These are phyloP conservation scores for Xylariaceae sp. DNA, from an alignment of 2,329 filamentous ascomycete genomes.

Conservation along the genomic window DNA sequence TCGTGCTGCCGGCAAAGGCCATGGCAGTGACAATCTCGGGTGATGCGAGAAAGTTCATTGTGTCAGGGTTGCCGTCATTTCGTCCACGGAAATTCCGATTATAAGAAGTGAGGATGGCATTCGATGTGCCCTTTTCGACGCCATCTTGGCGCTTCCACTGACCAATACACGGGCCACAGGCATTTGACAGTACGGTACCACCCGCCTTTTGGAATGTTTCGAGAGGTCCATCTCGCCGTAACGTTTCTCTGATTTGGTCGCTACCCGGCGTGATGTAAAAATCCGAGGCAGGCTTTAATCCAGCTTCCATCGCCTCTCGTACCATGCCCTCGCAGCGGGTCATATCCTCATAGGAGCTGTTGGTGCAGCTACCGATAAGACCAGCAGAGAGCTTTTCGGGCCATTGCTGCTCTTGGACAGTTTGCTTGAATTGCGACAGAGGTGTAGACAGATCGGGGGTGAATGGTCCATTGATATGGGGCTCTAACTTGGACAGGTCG, in stretches of 20 bases:
- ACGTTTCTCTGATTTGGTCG: constrained; percentile 92
- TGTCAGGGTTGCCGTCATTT: constrained; percentile 93
- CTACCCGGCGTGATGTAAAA: constrained; percentile 97
- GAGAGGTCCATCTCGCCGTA: constrained; percentile 84
- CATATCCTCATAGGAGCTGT: constrained; percentile 99
- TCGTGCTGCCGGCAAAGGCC: constrained; percentile 85
- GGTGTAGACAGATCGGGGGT: constrained; percentile 94
- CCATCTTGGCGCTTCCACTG: constrained; percentile 93
- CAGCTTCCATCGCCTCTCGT: constrained; percentile 84
- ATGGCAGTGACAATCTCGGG: constrained; percentile 96
- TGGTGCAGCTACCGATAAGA: constrained; percentile 96
- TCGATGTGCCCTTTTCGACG: constrained; percentile 76
- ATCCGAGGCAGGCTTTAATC: constrained; percentile 80
- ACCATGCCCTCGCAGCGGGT: constrained; percentile 89
- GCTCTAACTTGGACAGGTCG: constrained; percentile 84
- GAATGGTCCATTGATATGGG: constrained; percentile 95
- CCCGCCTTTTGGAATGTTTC: constrained; percentile 82
- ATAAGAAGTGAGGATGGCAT: constrained; percentile 95
- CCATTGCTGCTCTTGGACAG: constrained; percentile 82
- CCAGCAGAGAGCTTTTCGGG: constrained; percentile 87
- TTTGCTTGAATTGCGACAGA: constrained; percentile 81
- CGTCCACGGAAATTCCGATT: constrained; percentile 97
- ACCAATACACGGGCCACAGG: constrained; percentile 89
- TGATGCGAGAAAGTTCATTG: constrained; percentile 98
- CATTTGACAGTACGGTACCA: constrained; percentile 87